A percentile compares a stretch with the other conserved stretches of the same genome.
Evolutionary conservation across 345 rosid genomes (phyloP).

Genomic region (Brassica carinata): DNA sequence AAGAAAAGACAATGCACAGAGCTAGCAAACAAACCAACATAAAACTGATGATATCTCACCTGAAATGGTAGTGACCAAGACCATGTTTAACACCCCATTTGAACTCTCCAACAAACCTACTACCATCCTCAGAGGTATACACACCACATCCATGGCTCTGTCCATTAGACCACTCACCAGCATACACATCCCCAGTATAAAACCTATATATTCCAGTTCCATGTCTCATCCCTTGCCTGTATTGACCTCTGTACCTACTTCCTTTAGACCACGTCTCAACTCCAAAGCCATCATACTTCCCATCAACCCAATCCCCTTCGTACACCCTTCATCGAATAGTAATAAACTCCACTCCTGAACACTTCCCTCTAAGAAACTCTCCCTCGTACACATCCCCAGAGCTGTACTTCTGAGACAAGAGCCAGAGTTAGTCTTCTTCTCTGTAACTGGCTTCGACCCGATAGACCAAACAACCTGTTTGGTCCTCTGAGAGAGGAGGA

Average conservation of each 20-base stretch:
- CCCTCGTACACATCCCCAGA: slow-evolving; percentile 95
- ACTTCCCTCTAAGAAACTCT: slow-evolving; percentile 84
- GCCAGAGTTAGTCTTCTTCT: slow-evolving; percentile 70
- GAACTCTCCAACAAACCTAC: slow-evolving; percentile 91
- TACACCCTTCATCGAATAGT: slow-evolving; percentile 89
- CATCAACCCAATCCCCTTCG: slow-evolving; percentile 96
- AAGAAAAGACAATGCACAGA: slow-evolving; percentile 42
- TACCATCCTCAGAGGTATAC: slow-evolving; percentile 95
- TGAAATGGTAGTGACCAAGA: slow-evolving; percentile 91
- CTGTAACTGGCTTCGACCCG: slow-evolving; percentile 66
- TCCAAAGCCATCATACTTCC: slow-evolving; percentile 86
- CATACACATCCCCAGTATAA: slow-evolving; percentile 91
- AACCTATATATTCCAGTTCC: slow-evolving; percentile 88
- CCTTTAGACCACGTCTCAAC: slow-evolving; percentile 98
- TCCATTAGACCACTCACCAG: slow-evolving; percentile 96
- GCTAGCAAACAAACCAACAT: slow-evolving; percentile 20
- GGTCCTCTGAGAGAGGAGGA: not conserved
- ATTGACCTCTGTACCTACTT: slow-evolving; percentile 89
- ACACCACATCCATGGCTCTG: slow-evolving; percentile 97
- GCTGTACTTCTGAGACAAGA: slow-evolving; percentile 81
- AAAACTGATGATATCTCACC: slow-evolving; percentile 52
- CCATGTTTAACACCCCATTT: slow-evolving; percentile 99
- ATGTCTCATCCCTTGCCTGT: slow-evolving; percentile 81
- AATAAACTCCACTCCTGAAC: slow-evolving; percentile 84
- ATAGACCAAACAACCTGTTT: slow-evolving; percentile 80